Base-by-base conservation (phyloP, 257 asterid genomes). In the Linaria vulgaris region DNA sequence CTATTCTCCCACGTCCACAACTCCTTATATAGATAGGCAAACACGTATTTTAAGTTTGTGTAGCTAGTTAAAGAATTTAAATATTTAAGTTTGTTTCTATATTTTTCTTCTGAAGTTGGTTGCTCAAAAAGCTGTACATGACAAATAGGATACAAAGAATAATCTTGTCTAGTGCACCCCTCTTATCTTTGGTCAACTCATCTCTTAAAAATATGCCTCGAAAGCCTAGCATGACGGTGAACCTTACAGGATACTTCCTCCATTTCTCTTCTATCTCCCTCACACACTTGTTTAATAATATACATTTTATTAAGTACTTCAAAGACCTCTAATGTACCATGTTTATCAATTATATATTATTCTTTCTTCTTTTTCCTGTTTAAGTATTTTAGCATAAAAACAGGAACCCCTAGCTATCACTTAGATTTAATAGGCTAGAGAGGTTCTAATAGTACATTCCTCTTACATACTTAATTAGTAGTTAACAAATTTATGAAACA, bases 21-120 rank as follows among this genome's bases (percentile, higher is more conserved):
- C 67, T 75, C 60, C 67, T 90, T 90, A 85, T 76, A 90, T 87
- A 90, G 91, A 80, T 67, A 76, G 78, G 77, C 77, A 75, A n/a
- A n/a, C n/a, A n/a, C n/a, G n/a, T n/a, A n/a, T n/a, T n/a, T n/a
- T n/a, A n/a, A 80, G 74, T 66, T 76, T 78, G 74, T 71, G 76
- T 73, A 81, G 76, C 76, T 76, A 68, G 66, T 68, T 76, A 71
- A 70, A 77, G 39, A 64, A 71, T 61, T 66, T 44, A 55, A 12
- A 64, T 61, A 15, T 61, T 55, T 59, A 60, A 74, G 67, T 66
- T 74, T 70, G 62, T 16, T 50, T 6, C 6, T 27, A 31, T 50
- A 25, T 76, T 62, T 75, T 57, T 68, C 61, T 73, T 66, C 44
- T 34, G 75, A 68, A 79, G 87, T 82, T 82, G 85, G 95, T 84